Percentiles rank a stretch among this genome's conserved stretches.
Conservation (phyloP, 345 rosid species). For the Aquilaria sinensis region DNA sequence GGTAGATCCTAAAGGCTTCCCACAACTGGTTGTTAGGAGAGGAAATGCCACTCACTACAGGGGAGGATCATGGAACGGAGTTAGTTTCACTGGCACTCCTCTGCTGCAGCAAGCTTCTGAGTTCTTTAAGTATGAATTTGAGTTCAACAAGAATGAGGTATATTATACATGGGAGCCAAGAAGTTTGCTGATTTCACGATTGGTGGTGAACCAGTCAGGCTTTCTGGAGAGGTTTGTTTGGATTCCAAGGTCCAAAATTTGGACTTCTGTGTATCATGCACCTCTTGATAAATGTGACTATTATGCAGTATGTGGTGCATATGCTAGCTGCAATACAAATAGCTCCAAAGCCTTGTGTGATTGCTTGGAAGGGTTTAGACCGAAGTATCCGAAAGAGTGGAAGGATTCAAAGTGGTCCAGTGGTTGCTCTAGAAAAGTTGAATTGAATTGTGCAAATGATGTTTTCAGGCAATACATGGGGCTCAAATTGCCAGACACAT, state of each 20-base stretch:
- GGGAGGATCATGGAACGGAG: too few relatives aligned
- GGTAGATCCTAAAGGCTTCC: too few relatives aligned
- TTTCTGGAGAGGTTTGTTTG: background rate
- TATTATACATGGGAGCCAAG: background rate
- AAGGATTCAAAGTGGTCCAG: too few relatives aligned
- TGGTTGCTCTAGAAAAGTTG: too few relatives aligned
- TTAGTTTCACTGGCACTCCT: too few relatives aligned
- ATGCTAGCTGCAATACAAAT: slow-evolving; percentile 3
- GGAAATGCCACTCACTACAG: too few relatives aligned
- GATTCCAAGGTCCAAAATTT: background rate
- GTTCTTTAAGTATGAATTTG: background rate
- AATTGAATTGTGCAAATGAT: too few relatives aligned
- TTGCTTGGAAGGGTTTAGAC: slow-evolving; percentile 15
- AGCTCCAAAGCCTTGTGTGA: slow-evolving; percentile 4
- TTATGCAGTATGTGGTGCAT: slow-evolving; percentile 16
- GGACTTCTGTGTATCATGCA: background rate
- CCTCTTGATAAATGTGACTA: slow-evolving; percentile 6
- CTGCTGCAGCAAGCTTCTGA: too few relatives aligned
- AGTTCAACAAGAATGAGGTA: slow-evolving; percentile 8
- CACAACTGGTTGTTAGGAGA: too few relatives aligned
- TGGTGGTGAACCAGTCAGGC: slow-evolving; percentile 8
- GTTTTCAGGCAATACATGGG: too few relatives aligned
- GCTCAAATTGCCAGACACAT: too few relatives aligned
- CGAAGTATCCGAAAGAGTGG: background rate
- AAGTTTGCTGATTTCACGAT: slow-evolving; percentile 8